Base-by-base conservation (phyloP, 192 early-diverging fungal genomes). In the Backusella mclennaniae region DNA sequence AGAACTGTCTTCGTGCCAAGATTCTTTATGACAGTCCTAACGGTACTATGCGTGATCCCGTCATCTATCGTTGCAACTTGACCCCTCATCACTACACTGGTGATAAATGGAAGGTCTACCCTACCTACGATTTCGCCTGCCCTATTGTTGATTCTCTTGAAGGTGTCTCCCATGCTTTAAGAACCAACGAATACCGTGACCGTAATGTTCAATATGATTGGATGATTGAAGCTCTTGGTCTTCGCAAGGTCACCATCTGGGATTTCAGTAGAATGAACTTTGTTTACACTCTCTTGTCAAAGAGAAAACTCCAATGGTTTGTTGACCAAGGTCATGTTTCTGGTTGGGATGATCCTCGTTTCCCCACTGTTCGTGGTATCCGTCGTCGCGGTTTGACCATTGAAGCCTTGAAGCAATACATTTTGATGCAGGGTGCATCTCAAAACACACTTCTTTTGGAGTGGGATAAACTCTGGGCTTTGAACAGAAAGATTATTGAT, bases 401-500 rank as follows among this genome's bases (percentile, higher is more conserved):
- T 74, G 94, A 99, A 77, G 97, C 98, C 1, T 87, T 99, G 82
- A 93, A 95, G 73, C 87, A 95, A 82, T 99, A 99, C 76, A 97
- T 97, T 77, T 82, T 99, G 56, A 98, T 95, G 93, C 97, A 99
- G 86, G 98, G 98, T 49, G 97, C 98, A 59, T 97, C 96, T 29
- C 96, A 98, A 83, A 96, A 95, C 86, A 92, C 88, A 67, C 87
- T 99, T 73, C 84, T 92, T 56, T 84, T 99, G 59, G 97, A 98
- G 84, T 99, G 98, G 98, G 98, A 99, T 87, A 99, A 99, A 86
- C 90, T 99, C 73, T 99, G 98, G 98, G 87, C 96, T 23, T 74
- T 94, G 44, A 99, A 99, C 90, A 97, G 96, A 82, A 95, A 96
- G 86, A 85, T 95, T 69, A 97, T 99, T 78, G 98, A 99, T 77